Base-by-base conservation (phyloP, 1,284 basidiomycete genomes). In the Wallemia ichthyophaga region DNA sequence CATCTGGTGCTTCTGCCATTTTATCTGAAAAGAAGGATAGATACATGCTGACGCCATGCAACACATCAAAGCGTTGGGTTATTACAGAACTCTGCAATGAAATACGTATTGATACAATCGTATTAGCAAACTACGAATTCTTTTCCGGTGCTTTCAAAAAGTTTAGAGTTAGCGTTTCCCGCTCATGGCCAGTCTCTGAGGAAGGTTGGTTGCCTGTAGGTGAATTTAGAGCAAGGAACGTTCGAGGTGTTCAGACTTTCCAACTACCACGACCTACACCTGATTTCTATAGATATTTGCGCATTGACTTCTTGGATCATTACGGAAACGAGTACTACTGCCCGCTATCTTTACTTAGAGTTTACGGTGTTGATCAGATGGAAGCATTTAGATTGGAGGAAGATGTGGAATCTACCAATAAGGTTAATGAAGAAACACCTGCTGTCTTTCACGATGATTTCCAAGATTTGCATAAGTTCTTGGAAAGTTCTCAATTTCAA, bases 311-410 rank as follows among this genome's bases (percentile, higher is more conserved):
- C 67, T 78, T 83, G 58, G 83, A 87, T 0, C 83, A 91, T 67
- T 98, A 94, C 65, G 87, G 89, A 21, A 83, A 79, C 65, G 94
- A 98, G 70, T 96, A 83, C 71, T 98, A 92, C 68, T 98, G 92
- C 66, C 92, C 92, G 0, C 75, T 98, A 23, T 91, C 85, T 1
- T 77, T 96, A 0, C 75, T 98, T 26, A 81, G 89, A 27, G 88
- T 95, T 1, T 96, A 91, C 64, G 92, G 94, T 1, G 79, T 95
- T 63, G 96, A 91, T 13, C 89, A 96, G 71, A 81, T 96, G 65
- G 92, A 98, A 64, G 82, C 92, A 64, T 95, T 83, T 78, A 86
- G 92, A 65, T 83, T 85, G 80, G 86, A 88, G 61, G 77, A 78
- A 26, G 62, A 61, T 31, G 62, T 63, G 21, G 65, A 64, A 60